These are phyloP conservation scores for Mortierella hygrophila DNA, from an alignment of 192 early-diverging fungal genomes.

Conservation along the genomic window DNA sequence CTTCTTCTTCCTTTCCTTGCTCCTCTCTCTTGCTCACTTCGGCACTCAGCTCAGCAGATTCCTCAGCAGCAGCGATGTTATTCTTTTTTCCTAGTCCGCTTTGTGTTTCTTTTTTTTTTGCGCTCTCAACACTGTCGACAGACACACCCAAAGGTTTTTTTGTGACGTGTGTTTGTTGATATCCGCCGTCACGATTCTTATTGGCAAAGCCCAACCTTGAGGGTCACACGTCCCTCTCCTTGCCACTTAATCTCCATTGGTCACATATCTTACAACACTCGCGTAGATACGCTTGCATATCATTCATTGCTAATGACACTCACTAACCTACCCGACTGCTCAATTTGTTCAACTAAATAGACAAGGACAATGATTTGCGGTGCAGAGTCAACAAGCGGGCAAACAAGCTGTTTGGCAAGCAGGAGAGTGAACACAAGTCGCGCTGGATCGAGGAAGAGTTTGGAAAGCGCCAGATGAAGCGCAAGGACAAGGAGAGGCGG, in stretches of 20 bases:
- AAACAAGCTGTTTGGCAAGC: slow-evolving; percentile 75
- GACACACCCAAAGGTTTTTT: background rate
- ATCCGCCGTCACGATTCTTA: slow-evolving; percentile 18
- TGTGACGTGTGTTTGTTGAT: slow-evolving; percentile 34
- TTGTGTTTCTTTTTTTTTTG: background rate
- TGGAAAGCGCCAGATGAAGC: slow-evolving; percentile 70
- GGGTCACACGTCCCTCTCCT: background rate
- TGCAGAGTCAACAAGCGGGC: slow-evolving; percentile 84
- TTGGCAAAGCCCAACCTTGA: slow-evolving; percentile 24
- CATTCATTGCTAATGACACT: background rate
- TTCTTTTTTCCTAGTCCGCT: slow-evolving; percentile 16
- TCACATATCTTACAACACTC: background rate
- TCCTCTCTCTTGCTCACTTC: background rate
- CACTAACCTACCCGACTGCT: too few relatives aligned
- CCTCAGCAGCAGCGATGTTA: background rate
- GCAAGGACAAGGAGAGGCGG: slow-evolving; percentile 74
- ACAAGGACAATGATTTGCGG: slow-evolving; percentile 84
- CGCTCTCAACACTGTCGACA: background rate
- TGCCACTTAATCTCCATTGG: background rate
- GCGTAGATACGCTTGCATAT: background rate
- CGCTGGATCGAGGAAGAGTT: slow-evolving; percentile 83
- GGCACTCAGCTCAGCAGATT: background rate
- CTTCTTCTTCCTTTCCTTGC: background rate
- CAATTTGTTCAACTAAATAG: slow-evolving; percentile 17
- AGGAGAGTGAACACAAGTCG: slow-evolving; percentile 65